Evolutionary conservation across 2,329 filamentous ascomycete species (phyloP).

Genomic region (Aspergillus ustus): DNA sequence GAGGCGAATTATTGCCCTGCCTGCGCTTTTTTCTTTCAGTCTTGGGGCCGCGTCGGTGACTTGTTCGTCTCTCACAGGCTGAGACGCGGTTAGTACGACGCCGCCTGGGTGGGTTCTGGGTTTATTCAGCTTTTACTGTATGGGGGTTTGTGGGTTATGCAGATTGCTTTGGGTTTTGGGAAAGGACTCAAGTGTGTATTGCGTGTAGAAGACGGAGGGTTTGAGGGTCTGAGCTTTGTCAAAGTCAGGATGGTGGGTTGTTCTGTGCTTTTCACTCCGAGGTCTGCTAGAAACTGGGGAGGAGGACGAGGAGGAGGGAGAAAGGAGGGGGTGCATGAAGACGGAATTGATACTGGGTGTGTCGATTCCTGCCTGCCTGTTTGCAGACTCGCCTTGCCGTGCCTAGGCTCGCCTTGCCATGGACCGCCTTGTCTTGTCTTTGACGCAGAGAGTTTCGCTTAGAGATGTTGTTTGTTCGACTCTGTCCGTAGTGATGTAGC

Average conservation of each 20-base stretch:
- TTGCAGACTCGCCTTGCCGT: background rate
- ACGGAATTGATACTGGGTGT: background rate
- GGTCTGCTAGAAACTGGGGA: background rate
- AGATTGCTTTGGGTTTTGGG: background rate
- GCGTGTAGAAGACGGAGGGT: background rate
- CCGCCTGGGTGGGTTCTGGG: background rate
- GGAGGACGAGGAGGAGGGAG: background rate
- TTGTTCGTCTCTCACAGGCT: slow-evolving; percentile 26
- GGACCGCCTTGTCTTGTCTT: background rate
- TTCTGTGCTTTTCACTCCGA: background rate
- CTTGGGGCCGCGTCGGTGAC: slow-evolving; percentile 13
- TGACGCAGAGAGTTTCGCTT: background rate
- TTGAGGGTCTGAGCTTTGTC: background rate
- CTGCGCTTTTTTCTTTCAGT: background rate
- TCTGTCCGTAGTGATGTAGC: background rate
- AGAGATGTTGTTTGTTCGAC: background rate
- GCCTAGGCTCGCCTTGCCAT: background rate
- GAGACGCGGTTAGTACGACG: background rate
- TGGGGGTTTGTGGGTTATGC: background rate
- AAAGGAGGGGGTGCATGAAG: too few relatives aligned
- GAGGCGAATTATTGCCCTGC: slow-evolving; percentile 5
- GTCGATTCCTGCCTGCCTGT: background rate
- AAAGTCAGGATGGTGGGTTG: background rate
- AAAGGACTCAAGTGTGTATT: background rate
- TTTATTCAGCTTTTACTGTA: background rate